These are phyloP conservation scores for Trichoderma cornu-damae DNA, from an alignment of 2,329 filamentous ascomycete species.

Conservation along the genomic window DNA sequence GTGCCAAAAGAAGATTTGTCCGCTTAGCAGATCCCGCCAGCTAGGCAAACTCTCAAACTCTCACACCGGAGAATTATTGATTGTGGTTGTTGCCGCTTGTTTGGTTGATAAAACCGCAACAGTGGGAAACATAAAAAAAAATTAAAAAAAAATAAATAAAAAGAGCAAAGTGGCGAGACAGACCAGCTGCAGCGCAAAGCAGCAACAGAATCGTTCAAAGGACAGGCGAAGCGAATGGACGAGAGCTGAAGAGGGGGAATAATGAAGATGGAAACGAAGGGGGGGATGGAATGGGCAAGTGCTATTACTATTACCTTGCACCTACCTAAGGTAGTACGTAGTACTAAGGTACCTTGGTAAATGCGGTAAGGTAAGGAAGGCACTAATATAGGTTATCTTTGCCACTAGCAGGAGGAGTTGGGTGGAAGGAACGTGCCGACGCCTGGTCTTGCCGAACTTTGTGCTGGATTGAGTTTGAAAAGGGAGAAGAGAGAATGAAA, in stretches of 20 bases:
- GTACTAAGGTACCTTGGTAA: too few species aligned
- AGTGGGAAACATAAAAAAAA: too few species aligned
- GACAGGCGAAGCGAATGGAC: not conserved
- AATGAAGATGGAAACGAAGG: not conserved
- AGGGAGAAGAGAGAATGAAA: not conserved
- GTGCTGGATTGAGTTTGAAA: not conserved
- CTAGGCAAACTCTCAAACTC: too few species aligned
- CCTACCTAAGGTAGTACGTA: too few species aligned
- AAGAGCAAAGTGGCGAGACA: constrained; percentile 2
- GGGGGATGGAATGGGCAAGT: too few species aligned
- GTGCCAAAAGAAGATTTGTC: too few species aligned
- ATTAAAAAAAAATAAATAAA: too few species aligned
- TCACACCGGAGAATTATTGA: not conserved
- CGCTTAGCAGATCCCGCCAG: not conserved
- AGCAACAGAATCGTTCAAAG: not conserved
- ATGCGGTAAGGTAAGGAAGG: too few species aligned
- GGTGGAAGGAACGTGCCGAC: constrained; percentile 3
- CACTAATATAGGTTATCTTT: too few species aligned
- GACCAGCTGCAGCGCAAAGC: constrained; percentile 3
- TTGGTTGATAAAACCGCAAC: too few species aligned
- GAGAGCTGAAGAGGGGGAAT: not conserved
- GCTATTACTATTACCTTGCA: too few species aligned
- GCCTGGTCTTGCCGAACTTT: not conserved
- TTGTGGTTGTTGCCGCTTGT: not conserved
- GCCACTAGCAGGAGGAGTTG: not conserved